These are phyloP conservation scores for Mycosphaerella sp. DNA, from an alignment of 2,329 filamentous ascomycete genomes.

Conservation along the genomic window DNA sequence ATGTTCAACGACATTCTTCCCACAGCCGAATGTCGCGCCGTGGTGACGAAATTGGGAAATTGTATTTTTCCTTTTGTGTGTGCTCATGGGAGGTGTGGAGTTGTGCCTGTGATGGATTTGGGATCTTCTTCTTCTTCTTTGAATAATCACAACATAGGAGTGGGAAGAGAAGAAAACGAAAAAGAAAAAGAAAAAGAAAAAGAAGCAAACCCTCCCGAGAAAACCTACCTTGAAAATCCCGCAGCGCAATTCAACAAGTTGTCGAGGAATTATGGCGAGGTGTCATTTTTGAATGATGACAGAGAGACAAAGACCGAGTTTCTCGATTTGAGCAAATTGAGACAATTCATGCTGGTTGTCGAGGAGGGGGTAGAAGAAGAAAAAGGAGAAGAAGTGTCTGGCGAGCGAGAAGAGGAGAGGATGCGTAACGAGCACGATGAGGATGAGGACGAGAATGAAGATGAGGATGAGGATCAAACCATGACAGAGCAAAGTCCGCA, in stretches of 20 bases:
- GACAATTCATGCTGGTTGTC: not conserved
- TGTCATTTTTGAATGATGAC: not conserved
- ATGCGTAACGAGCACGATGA: too few species aligned
- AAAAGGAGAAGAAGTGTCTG: not conserved
- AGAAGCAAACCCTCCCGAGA: not conserved
- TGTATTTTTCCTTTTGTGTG: constrained; percentile 76
- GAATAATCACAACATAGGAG: not conserved
- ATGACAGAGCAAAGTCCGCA: constrained; percentile 4
- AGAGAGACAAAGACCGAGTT: not conserved
- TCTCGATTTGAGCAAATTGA: not conserved
- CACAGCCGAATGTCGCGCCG: constrained; percentile 49
- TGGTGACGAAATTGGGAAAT: constrained; percentile 52
- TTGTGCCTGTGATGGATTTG: constrained; percentile 41
- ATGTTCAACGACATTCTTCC: constrained; percentile 76
- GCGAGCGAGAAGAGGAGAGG: too few species aligned
- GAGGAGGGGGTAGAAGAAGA: not conserved
- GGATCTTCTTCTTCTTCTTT: not conserved
- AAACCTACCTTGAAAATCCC: not conserved
- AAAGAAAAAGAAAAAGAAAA: not conserved
- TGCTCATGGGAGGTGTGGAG: constrained; percentile 61
- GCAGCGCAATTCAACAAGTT: not conserved
- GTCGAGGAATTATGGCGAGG: not conserved
- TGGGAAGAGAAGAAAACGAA: not conserved
- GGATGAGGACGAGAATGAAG: not conserved
- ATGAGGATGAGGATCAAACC: not conserved